Evolutionary conservation across 2,329 filamentous ascomycete genomes (phyloP).

Genomic region (Talaromyces rugulosus): DNA sequence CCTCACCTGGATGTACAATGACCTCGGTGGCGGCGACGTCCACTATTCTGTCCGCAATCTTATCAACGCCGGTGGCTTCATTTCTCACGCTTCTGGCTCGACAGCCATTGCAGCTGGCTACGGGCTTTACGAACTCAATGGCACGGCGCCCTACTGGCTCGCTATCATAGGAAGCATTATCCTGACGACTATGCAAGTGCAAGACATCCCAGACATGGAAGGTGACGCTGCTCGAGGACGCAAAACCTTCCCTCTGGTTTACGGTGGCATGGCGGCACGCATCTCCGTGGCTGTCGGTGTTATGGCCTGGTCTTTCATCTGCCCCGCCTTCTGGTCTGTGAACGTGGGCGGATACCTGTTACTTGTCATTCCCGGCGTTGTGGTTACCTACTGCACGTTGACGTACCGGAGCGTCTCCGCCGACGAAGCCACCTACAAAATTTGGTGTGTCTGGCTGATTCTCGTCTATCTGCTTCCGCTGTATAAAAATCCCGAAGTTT

Average conservation of each 20-base stretch:
- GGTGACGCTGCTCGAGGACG: slow-evolving; percentile 21
- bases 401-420: background rate
- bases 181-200: slow-evolving; percentile 33
- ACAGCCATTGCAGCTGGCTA: slow-evolving; percentile 19
- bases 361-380: background rate
- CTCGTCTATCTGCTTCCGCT: background rate
- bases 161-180: slow-evolving; percentile 21
- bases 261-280: background rate
- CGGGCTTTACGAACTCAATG: background rate
- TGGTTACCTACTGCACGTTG: background rate
- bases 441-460: slow-evolving; percentile 1
- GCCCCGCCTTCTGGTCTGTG: background rate
- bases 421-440: slow-evolving; percentile 1
- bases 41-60: slow-evolving; percentile 25
- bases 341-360: background rate
- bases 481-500: background rate
- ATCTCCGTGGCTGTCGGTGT: background rate
- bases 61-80: slow-evolving; percentile 27
- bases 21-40: slow-evolving; percentile 21
- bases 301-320: background rate
- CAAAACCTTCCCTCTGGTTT: slow-evolving; percentile 12
- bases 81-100: slow-evolving; percentile 25
- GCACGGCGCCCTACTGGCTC: slow-evolving; percentile 5
- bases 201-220: slow-evolving; percentile 34
- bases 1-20: slow-evolving; percentile 17